phyloP scores from a whole-genome alignment of 1,284 basidiomycete genomes.

The Testicularia cyperi region DNA sequence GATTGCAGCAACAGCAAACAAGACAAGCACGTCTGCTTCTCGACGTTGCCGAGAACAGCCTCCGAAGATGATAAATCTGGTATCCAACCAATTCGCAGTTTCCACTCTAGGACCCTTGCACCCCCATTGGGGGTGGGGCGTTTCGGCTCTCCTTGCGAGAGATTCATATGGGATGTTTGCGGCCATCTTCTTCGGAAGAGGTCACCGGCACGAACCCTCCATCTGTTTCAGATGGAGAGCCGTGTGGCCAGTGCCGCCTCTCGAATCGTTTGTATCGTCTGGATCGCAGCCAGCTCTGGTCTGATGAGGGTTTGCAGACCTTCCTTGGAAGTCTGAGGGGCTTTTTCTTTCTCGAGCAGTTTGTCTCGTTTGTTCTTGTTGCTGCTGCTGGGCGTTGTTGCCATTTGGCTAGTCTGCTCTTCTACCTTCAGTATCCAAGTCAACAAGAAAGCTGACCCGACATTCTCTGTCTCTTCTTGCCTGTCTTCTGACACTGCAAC shows the following conservation, averaged over 20 bases:
- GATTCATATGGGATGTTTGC: conserved; percentile 43
- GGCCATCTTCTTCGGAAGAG: conserved; percentile 53
- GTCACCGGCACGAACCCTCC: conserved; percentile 59
- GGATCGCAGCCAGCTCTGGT: conserved; percentile 60
- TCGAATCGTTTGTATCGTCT: conserved; percentile 56
- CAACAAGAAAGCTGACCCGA: too few species aligned
- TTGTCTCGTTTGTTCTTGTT: too few species aligned
- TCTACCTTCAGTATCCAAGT: too few species aligned
- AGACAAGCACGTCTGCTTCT: too few species aligned
- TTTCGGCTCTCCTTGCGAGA: conserved; percentile 58
- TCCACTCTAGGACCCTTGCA: conserved; percentile 60
- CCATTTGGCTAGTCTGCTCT: too few species aligned
- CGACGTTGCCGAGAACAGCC: conserved; percentile 4
- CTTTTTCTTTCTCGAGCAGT: conserved; percentile 1
- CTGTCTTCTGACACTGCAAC: too few species aligned
- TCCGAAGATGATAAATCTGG: conserved; percentile 59
- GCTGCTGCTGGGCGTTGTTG: too few species aligned
- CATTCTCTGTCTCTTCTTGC: too few species aligned
- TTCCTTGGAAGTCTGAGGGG: conserved; percentile 61
- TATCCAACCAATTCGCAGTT: conserved; percentile 62
- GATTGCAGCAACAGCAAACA: too few species aligned
- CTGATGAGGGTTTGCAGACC: conserved; percentile 60
- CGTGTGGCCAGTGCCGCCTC: conserved; percentile 51
- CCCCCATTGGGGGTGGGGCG: conserved; percentile 48
- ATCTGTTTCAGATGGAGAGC: conserved; percentile 45